A percentile compares a stretch with the other conserved stretches of the same genome.
Evolutionary conservation across 495 filamentous ascomycete species (phyloP).

Genomic region (Penicillium egyptiacum): DNA sequence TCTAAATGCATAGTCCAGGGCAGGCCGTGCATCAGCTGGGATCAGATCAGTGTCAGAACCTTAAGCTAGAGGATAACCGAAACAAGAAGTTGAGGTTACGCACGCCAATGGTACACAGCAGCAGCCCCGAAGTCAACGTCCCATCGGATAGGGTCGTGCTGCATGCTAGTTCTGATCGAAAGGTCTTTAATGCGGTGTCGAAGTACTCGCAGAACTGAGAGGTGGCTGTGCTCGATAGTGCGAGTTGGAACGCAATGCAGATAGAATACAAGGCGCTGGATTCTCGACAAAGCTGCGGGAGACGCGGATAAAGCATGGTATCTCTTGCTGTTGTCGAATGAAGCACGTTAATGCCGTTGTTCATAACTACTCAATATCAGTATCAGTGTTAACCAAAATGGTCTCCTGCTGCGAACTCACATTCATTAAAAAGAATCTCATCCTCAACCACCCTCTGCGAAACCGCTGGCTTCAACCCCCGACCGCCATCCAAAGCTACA

Average conservation of each 20-base stretch:
- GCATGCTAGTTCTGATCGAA: slow-evolving; percentile 33
- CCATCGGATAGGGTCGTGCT: slow-evolving; percentile 31
- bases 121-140: slow-evolving; percentile 36
- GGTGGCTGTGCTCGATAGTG: slow-evolving; percentile 15
- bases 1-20: slow-evolving; percentile 43
- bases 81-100: slow-evolving; percentile 11
- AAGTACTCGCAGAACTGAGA: slow-evolving; percentile 36
- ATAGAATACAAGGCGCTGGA: slow-evolving; percentile 35
- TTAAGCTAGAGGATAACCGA: not conserved
- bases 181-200: slow-evolving; percentile 29
- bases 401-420: slow-evolving; percentile 18
- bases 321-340: slow-evolving; percentile 33
- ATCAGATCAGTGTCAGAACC: slow-evolving; percentile 2
- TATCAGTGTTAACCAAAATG: not conserved
- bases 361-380: slow-evolving; percentile 26
- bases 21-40: slow-evolving; percentile 35
- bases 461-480: not conserved
- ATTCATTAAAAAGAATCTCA: slow-evolving; percentile 33
- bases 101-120: slow-evolving; percentile 41
- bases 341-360: slow-evolving; percentile 32
- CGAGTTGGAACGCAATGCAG: slow-evolving; percentile 37
- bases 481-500: not conserved
- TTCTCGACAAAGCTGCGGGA: slow-evolving; percentile 31
- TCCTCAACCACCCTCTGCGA: slow-evolving; percentile 9
- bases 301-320: slow-evolving; percentile 23